These are phyloP conservation scores for Cadophora luteo-olivacea DNA, from an alignment of 2,329 filamentous ascomycete genomes.

Conservation along the genomic window DNA sequence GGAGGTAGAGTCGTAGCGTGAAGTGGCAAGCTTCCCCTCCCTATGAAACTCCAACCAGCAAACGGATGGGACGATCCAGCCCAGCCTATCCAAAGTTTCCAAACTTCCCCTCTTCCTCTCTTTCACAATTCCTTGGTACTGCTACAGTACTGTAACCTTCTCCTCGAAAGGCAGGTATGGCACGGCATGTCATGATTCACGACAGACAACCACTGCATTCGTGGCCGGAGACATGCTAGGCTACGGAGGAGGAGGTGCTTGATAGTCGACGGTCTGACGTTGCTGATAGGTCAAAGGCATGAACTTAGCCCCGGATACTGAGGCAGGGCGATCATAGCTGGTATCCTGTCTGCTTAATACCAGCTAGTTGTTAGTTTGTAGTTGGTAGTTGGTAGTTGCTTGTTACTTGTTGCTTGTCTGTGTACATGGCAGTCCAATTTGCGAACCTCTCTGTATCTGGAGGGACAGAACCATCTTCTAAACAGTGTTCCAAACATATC, in stretches of 20 bases:
- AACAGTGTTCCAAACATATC: not conserved
- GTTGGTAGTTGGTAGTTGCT: not conserved
- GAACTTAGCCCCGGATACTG: not conserved
- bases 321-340: constrained; percentile 10
- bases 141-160: not conserved
- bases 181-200: not conserved
- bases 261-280: no score
- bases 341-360: not conserved
- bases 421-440: not conserved
- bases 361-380: not conserved
- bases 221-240: not conserved
- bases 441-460: not conserved
- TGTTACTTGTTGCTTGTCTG: not conserved
- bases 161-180: constrained; percentile 5
- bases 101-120: not conserved
- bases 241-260: not conserved
- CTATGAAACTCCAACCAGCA: constrained; percentile 27
- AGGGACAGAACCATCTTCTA: not conserved
- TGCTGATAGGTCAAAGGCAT: not conserved
- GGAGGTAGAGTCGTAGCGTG: no score
- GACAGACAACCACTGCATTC: not conserved
- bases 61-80: constrained; percentile 15
- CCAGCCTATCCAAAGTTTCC: constrained; percentile 14
- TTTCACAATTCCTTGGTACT: not conserved
- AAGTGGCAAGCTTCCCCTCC: constrained; percentile 29